phyloP scores from a whole-genome alignment of 768 basidiomycete genomes.

The Tricholoma matsutake region DNA sequence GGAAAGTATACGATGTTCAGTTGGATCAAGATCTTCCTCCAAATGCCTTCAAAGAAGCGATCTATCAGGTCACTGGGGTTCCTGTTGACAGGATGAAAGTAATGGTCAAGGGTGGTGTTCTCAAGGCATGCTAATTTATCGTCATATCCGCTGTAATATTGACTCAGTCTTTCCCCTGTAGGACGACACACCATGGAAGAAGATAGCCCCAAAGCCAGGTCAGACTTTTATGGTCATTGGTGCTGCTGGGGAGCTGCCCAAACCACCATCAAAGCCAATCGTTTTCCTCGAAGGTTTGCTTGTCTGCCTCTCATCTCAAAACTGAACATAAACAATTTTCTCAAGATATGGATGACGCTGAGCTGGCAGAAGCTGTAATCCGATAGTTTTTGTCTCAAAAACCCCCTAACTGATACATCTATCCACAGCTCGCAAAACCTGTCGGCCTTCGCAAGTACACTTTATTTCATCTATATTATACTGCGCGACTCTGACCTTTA shows the following conservation, averaged over 20 bases:
- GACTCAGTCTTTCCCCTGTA: conserved; percentile 22
- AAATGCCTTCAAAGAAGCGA: conserved; percentile 73
- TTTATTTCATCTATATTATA: neutral
- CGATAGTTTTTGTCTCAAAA: neutral
- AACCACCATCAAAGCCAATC: conserved; percentile 73
- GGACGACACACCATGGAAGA: conserved; percentile 88
- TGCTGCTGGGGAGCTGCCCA: conserved; percentile 87
- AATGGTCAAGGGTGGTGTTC: conserved; percentile 88
- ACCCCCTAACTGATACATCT: conserved; percentile 7
- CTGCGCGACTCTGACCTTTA: neutral
- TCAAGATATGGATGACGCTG: conserved; percentile 80
- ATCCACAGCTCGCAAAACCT: conserved; percentile 66
- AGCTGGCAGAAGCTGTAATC: conserved; percentile 77
- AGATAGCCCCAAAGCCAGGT: conserved; percentile 79
- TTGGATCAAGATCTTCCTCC: conserved; percentile 74
- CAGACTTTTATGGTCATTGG: conserved; percentile 94
- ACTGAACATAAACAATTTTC: neutral
- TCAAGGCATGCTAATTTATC: conserved; percentile 60
- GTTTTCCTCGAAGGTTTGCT: conserved; percentile 81
- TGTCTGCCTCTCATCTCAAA: neutral
- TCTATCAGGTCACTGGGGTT: conserved; percentile 82
- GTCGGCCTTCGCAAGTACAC: conserved; percentile 77
- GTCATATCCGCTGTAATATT: neutral
- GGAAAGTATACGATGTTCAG: conserved; percentile 67
- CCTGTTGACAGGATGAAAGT: conserved; percentile 94